phyloP scores from a whole-genome alignment of 1,284 basidiomycete species.

The Austroboletus niveus region DNA sequence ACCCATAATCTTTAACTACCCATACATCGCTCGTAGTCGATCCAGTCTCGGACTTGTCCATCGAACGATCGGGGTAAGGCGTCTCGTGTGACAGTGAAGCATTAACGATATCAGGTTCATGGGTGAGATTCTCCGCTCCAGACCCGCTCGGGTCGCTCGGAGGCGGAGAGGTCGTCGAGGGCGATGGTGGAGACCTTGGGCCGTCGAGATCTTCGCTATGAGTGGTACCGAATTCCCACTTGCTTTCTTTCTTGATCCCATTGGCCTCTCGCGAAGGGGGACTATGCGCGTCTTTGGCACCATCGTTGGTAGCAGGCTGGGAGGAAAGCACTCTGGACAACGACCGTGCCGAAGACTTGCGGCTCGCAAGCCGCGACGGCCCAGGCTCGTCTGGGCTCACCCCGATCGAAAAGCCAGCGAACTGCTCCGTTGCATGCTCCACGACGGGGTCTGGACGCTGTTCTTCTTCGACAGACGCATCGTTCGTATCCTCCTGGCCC shows the following conservation, averaged over 20 bases:
- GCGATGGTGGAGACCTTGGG: neutral
- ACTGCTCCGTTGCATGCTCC: constrained; percentile 31
- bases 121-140: neutral
- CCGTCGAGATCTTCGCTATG: constrained; percentile 19
- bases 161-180: neutral
- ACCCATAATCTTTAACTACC: constrained; percentile 62
- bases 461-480: constrained; percentile 16
- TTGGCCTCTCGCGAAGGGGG: constrained; percentile 26
- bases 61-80: constrained; percentile 1
- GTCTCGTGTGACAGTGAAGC: neutral
- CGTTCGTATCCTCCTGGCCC: constrained; percentile 1
- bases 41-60: constrained; percentile 13
- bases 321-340: constrained; percentile 13
- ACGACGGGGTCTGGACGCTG: constrained; percentile 16
- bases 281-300: neutral
- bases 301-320: constrained; percentile 2
- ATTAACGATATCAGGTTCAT: neutral
- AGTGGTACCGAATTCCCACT: constrained; percentile 61
- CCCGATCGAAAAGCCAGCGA: constrained; percentile 46
- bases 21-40: constrained; percentile 41
- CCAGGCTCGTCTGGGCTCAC: constrained; percentile 41
- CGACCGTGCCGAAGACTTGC: constrained; percentile 36
- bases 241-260: constrained; percentile 38
- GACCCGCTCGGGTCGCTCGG: neutral
- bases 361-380: constrained; percentile 36